phyloP scores from a whole-genome alignment of 805 yeast species.

The Candida endomychidarum region DNA sequence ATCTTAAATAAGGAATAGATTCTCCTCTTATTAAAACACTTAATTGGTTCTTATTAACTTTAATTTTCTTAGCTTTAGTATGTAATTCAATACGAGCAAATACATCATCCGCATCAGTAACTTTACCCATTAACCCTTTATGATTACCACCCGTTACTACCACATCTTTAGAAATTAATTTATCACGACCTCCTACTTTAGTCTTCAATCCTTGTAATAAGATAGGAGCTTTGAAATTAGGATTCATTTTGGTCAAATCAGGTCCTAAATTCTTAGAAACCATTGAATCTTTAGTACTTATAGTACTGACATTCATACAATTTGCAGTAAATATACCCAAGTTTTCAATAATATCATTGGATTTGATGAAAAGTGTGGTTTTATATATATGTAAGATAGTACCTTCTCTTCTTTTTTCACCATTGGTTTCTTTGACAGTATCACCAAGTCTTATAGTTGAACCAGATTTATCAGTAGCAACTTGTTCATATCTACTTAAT shows the following conservation, averaged over 20 bases:
- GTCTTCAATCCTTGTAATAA: conserved; percentile 47
- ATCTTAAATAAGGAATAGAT: conserved; percentile 75
- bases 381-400: conserved; percentile 83
- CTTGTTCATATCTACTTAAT: conserved; percentile 63
- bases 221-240: conserved; percentile 64
- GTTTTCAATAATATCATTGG: conserved; percentile 77
- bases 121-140: conserved; percentile 91
- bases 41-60: conserved; percentile 76
- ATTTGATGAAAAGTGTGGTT: conserved; percentile 73
- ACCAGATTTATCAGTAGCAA: conserved; percentile 85
- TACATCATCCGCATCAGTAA: conserved; percentile 89
- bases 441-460: conserved; percentile 87
- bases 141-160: conserved; percentile 88
- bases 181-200: conserved; percentile 72
- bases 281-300: conserved; percentile 79
- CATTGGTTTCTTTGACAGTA: conserved; percentile 73
- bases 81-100: conserved; percentile 92
- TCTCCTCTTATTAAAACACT: conserved; percentile 70
- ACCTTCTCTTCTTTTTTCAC: conserved; percentile 81
- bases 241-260: conserved; percentile 86
- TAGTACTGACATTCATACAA: conserved; percentile 73
- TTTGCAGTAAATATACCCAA: conserved; percentile 87
- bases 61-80: conserved; percentile 84
- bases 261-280: conserved; percentile 53
- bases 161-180: conserved; percentile 78